Evolutionary conservation across 306 rosid species (phyloP), one percentile per base, ranked within the genome.

Genomic region (Lathyrus oleraceus): DNA sequence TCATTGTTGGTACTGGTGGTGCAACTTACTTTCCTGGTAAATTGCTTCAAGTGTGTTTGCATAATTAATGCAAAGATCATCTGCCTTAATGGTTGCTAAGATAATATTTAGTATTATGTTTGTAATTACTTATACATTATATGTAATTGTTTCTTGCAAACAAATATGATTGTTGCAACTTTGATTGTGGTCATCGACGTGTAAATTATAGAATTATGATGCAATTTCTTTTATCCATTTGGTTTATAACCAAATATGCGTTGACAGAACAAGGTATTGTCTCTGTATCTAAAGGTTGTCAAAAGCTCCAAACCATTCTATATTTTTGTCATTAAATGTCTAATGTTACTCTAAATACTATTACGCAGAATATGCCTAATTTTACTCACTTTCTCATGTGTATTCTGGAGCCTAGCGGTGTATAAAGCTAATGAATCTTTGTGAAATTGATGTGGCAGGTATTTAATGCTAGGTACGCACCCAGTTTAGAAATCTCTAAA

Each of bases 241-340:
- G 91, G 81, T 54, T 69, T 16, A 47, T 97, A 87, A 70, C 85
- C 97, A 47, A 90, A 88, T 72, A 96, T 65, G 68, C 85, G 2
- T 77, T 93, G 80, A 90, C 97, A 3, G 98, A 93, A 75, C 84
- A 58, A 67, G 98, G 98, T 16, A 96, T 93, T 27, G 83, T 93
- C 67, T 81, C 89, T 27, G 88, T 93, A 59, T 93, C 98, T 16
- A 90, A 83, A 82, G 96, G 98, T 78, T 93, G 98, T 77, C 80
- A 97, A 38, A 87, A 90, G 89, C 94, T 93, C 23, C 90, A 83
- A 20, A 88, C 97, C 0, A 94, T 93, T 84, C 81, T 93, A 40
- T 93, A 90, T 78, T 93, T 93, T 69, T 93, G 97, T 77, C 97
- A 91, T n/a, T 97, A 87, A 77, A 87, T 93, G 94, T 71, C 97